phyloP scores from a whole-genome alignment of 768 basidiomycete genomes.

The Mycena haematopus region DNA sequence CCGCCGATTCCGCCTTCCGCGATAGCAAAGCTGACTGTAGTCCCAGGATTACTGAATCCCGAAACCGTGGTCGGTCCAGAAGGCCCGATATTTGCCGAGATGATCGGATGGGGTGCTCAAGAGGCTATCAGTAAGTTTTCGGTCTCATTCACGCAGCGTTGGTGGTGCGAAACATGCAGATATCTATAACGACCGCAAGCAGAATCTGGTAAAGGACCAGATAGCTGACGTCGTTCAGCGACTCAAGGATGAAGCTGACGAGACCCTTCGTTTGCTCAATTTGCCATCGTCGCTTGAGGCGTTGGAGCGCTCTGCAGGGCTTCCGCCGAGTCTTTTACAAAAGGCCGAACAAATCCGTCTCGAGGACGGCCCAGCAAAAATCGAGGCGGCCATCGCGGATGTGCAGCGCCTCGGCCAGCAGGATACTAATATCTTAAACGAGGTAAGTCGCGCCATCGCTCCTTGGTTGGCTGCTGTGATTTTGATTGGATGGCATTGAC shows the following conservation, averaged over 20 bases:
- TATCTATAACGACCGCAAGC: constrained; percentile 86
- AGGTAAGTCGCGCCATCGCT: constrained; percentile 58
- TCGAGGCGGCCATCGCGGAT: constrained; percentile 76
- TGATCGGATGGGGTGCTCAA: constrained; percentile 87
- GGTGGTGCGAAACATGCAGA: constrained; percentile 50
- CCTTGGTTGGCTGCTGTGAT: not conserved
- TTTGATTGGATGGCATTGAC: not conserved
- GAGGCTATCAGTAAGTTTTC: constrained; percentile 79
- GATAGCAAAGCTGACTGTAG: constrained; percentile 67
- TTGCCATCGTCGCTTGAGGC: constrained; percentile 89
- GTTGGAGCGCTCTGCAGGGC: constrained; percentile 82
- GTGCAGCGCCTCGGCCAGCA: constrained; percentile 69
- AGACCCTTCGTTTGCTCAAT: constrained; percentile 73
- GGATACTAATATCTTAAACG: constrained; percentile 69
- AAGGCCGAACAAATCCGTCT: constrained; percentile 86
- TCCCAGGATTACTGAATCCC: constrained; percentile 65
- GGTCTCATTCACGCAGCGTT: constrained; percentile 5
- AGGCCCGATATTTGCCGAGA: constrained; percentile 70
- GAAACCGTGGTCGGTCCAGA: constrained; percentile 57
- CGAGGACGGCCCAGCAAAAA: constrained; percentile 75
- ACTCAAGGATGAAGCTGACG: constrained; percentile 64
- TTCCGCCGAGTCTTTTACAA: constrained; percentile 86
- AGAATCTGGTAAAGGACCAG: constrained; percentile 71
- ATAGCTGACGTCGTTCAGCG: constrained; percentile 66
- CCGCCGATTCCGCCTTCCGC: constrained; percentile 65